Base-by-base conservation (phyloP, 73 alveolate species). In the Strombidium stylifer region DNA sequence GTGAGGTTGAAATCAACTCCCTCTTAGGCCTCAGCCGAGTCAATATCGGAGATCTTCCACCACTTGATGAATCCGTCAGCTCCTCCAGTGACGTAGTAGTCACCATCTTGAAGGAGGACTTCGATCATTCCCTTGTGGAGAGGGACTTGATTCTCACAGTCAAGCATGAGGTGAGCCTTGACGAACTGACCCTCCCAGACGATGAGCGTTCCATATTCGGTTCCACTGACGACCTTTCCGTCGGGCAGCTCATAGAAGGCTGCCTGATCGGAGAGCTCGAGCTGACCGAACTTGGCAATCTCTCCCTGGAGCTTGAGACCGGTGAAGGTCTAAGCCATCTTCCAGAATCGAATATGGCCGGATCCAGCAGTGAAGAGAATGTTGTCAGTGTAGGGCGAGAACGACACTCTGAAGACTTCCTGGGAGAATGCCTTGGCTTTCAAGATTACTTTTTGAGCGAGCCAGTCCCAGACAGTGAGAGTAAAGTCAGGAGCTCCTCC, bases 301-400 rank as follows among this genome's bases (percentile, higher is more conserved):
- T 96, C 99, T 37, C 99, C 99, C 66, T 97, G 98, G 0, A 97
- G 85, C 73, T 97, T 97, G 23, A 97, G 90, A 15, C 99, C 99
- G 11, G 99, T 97, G 81, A 97, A 97, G 56, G 99, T 97, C 37
- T 91, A 88, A 8, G 99, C 99, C 97, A 97, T 96, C 81, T 93
- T 97, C 99, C 99, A 97, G 80, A 97, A 97, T 82, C 98, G 86
- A 28, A 97, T 96, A 71, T 97, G 99, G 41, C 99, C 99, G 84
- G 88, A 87, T 40, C 99, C 99, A 54, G 96, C 67, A 0, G 99
- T 94, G 28, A 89, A 87, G 42, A 97, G 91, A 54, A 80, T 82
- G 32, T 96, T 97, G 42, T 90, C 98, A 35, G 90, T 83, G 86
- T 85, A 90, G 30, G 96, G 97, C 0, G 97, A 86, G 75, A 95